These are phyloP conservation scores for Neurospora tetrasperma DNA, from an alignment of 495 filamentous ascomycete species.

Conservation along the genomic window DNA sequence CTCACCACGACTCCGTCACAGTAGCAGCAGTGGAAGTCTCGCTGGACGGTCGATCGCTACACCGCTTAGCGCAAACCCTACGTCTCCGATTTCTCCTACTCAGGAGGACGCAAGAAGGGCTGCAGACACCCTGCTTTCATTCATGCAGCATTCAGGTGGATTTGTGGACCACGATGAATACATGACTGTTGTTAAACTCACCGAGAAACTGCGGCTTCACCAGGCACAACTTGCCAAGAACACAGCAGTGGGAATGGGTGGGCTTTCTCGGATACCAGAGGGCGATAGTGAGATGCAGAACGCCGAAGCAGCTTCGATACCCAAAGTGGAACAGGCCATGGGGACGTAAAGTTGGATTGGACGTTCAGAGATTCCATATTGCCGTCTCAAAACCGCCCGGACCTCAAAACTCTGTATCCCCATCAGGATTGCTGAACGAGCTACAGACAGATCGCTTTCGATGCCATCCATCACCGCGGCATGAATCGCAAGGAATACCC, in stretches of 20 bases:
- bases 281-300: conserved; percentile 43
- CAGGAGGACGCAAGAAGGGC: conserved; percentile 84
- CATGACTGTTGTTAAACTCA: conserved; percentile 69
- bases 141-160: conserved; percentile 62
- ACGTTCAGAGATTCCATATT: not conserved
- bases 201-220: conserved; percentile 73
- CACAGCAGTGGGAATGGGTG: conserved; percentile 44
- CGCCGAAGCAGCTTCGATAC: conserved; percentile 6
- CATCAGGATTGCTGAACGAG: not conserved
- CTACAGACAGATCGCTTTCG: not conserved
- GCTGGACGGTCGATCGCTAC: conserved; percentile 35
- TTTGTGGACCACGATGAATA: conserved; percentile 76
- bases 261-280: conserved; percentile 57
- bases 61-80: conserved; percentile 31
- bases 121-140: conserved; percentile 75
- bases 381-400: not conserved
- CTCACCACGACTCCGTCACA: conserved; percentile 43
- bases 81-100: conserved; percentile 56
- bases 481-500: not conserved
- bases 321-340: conserved; percentile 16
- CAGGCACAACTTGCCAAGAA: conserved; percentile 45
- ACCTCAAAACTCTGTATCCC: not conserved
- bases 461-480: not conserved
- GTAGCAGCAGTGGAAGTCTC: conserved; percentile 44
- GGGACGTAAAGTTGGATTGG: conserved; percentile 2